Evolutionary conservation across 768 basidiomycete species (phyloP).

Genomic region (Pleurotus sapidus): DNA sequence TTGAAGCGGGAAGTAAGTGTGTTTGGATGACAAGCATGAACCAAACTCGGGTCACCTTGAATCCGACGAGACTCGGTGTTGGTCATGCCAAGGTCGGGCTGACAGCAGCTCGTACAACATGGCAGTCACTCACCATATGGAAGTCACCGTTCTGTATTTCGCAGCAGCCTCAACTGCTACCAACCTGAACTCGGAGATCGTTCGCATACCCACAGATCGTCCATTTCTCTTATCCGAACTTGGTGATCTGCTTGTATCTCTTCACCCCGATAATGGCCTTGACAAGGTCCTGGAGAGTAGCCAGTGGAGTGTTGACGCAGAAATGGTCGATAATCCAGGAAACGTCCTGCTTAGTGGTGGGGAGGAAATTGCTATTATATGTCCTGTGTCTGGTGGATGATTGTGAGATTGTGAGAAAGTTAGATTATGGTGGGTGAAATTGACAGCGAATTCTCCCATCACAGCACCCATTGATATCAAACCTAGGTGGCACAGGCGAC

Average conservation of each 20-base stretch:
- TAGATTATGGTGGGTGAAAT: neutral
- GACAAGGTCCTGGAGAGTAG: constrained; percentile 53
- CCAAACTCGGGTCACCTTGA: no score
- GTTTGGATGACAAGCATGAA: no score
- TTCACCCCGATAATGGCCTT: constrained; percentile 50
- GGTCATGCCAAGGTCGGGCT: no score
- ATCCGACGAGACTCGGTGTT: no score
- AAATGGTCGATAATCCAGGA: constrained; percentile 70
- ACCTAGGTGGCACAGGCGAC: no score
- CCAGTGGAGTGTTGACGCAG: constrained; percentile 78
- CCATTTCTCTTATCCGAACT: constrained; percentile 49
- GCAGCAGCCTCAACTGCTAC: constrained; percentile 69
- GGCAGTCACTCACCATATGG: constrained; percentile 9
- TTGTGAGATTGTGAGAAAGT: constrained; percentile 11
- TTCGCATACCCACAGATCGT: constrained; percentile 44
- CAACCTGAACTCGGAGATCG: constrained; percentile 49
- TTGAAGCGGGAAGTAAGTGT: no score
- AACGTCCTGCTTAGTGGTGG: constrained; percentile 54
- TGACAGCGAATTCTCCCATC: constrained; percentile 2
- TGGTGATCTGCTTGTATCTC: constrained; percentile 45
- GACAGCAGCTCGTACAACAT: neutral
- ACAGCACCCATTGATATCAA: neutral
- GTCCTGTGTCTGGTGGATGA: constrained; percentile 80
- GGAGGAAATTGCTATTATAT: constrained; percentile 78
- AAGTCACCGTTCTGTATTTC: constrained; percentile 53